Conservation (phyloP, 2,329 filamentous ascomycete genomes). For the Teratosphaeria zuluensis region DNA sequence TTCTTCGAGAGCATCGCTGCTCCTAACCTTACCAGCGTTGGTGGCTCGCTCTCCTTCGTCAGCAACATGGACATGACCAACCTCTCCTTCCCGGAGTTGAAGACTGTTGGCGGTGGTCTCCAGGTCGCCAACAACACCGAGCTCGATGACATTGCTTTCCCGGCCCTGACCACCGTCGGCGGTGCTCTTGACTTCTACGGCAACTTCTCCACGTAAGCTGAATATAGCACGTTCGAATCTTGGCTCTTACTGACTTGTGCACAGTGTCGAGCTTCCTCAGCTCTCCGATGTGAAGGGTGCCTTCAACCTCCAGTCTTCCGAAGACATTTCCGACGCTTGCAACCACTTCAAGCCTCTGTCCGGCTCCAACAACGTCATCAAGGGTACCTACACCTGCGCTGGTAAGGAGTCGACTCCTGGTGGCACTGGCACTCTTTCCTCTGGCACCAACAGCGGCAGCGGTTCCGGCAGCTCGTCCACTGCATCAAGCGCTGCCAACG, state of each 20-base stretch:
- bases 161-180: slow-evolving; percentile 55
- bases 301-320: slow-evolving; percentile 41
- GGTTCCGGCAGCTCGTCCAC: slow-evolving; percentile 12
- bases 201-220: slow-evolving; percentile 68
- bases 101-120: slow-evolving; percentile 65
- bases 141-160: slow-evolving; percentile 57
- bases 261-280: slow-evolving; percentile 59
- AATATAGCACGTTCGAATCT: neutral
- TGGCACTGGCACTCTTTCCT: slow-evolving; percentile 21
- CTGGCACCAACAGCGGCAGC: slow-evolving; percentile 17
- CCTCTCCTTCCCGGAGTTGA: slow-evolving; percentile 63
- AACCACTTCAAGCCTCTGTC: slow-evolving; percentile 31
- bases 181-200: slow-evolving; percentile 81
- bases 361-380: slow-evolving; percentile 32
- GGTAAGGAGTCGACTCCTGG: slow-evolving; percentile 29
- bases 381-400: slow-evolving; percentile 35
- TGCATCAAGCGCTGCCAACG: slow-evolving; percentile 29
- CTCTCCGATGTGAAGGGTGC: slow-evolving; percentile 38
- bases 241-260: neutral
- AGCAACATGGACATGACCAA: slow-evolving; percentile 54
- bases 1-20: slow-evolving; percentile 52
- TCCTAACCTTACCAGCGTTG: slow-evolving; percentile 61
- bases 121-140: slow-evolving; percentile 84
- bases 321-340: slow-evolving; percentile 33
- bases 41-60: slow-evolving; percentile 48